These are phyloP conservation scores for Claviceps digitariae DNA, from an alignment of 2,329 filamentous ascomycete genomes.

Conservation along the genomic window DNA sequence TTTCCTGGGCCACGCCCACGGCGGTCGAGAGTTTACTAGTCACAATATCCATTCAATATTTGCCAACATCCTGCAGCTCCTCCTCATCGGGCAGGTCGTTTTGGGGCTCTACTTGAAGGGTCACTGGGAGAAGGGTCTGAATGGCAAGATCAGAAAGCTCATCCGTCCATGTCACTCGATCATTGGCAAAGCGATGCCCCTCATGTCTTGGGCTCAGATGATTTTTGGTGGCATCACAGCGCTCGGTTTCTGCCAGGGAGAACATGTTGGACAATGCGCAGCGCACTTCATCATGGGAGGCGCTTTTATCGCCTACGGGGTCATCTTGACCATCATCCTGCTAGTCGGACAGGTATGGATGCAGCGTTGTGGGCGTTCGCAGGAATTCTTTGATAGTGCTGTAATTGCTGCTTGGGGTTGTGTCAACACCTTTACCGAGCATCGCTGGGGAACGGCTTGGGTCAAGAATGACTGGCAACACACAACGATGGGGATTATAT, in stretches of 20 bases:
- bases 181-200: conserved; percentile 74
- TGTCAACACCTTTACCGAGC: conserved; percentile 96
- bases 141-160: conserved; percentile 60
- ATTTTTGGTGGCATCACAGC: conserved; percentile 88
- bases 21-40: conserved; percentile 69
- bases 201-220: conserved; percentile 87
- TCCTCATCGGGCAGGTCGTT: conserved; percentile 62
- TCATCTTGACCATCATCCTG: conserved; percentile 73
- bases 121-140: conserved; percentile 73
- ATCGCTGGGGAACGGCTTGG: conserved; percentile 84
- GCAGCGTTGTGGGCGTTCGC: conserved; percentile 66
- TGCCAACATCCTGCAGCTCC: conserved; percentile 65
- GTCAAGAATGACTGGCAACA: conserved; percentile 92
- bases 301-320: conserved; percentile 88
- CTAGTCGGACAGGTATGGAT: conserved; percentile 84
- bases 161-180: conserved; percentile 65
- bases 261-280: conserved; percentile 82
- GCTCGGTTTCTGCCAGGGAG: conserved; percentile 81
- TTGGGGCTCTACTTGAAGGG: conserved; percentile 80
- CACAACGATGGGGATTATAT: conserved; percentile 98
- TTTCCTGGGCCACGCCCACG: conserved; percentile 82
- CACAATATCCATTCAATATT: conserved; percentile 70
- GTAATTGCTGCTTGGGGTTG: conserved; percentile 92
- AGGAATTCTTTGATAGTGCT: conserved; percentile 91
- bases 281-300: conserved; percentile 99